phyloP scores from a whole-genome alignment of 83 land plant genomes.

The Picea mariana region DNA sequence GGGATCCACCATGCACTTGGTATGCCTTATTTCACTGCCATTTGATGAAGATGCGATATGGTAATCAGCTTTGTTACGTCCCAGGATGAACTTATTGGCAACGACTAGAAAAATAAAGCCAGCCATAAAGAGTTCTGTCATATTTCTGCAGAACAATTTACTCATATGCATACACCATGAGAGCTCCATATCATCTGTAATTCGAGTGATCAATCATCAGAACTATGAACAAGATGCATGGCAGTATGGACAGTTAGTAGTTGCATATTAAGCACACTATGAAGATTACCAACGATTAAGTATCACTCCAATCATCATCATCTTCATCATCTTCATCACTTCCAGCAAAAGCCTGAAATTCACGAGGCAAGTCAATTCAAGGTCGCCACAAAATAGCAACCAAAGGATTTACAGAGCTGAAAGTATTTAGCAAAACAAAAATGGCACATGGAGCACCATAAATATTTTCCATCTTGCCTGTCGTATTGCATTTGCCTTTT shows the following conservation, averaged over 20 bases:
- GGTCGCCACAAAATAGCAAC: neutral
- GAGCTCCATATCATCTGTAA: constrained; percentile 11
- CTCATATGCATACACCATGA: constrained; percentile 12
- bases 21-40: neutral
- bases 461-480: constrained; percentile 46
- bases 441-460: neutral
- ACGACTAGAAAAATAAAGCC: neutral
- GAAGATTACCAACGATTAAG: constrained; percentile 15
- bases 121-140: constrained; percentile 3
- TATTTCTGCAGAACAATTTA: constrained; percentile 3
- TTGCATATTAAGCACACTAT: neutral
- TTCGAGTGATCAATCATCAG: neutral
- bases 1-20: neutral
- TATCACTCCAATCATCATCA: constrained; percentile 81
- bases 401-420: neutral
- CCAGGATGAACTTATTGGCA: neutral
- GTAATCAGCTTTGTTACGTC: neutral
- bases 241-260: neutral
- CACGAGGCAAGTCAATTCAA: neutral
- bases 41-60: neutral
- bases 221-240: constrained; percentile 1
- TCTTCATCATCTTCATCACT: constrained; percentile 86
- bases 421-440: neutral
- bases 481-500: constrained; percentile 94
- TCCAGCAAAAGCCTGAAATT: constrained; percentile 72